Evolutionary conservation across 2,329 filamentous ascomycete genomes (phyloP).

Genomic region (Penicillium palitans): DNA sequence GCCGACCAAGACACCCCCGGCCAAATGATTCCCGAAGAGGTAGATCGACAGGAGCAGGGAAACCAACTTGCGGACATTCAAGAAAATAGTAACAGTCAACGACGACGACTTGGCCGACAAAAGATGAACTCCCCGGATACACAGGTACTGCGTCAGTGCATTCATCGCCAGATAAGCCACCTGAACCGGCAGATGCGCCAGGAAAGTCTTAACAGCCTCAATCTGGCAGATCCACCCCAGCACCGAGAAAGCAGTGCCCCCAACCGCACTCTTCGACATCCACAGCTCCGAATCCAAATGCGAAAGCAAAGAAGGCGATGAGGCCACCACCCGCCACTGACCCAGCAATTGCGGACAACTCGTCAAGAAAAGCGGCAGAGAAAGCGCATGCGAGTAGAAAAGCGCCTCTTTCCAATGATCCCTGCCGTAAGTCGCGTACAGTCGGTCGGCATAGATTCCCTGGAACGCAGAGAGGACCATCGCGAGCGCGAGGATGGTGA

Average conservation of each 20-base stretch:
- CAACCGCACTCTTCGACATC: not conserved
- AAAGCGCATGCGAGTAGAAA: constrained; percentile 75
- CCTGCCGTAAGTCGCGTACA: constrained; percentile 77
- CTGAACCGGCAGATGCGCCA: constrained; percentile 36
- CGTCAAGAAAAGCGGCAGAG: constrained; percentile 47
- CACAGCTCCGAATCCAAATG: constrained; percentile 1
- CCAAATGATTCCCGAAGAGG: constrained; percentile 84
- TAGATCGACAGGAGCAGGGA: constrained; percentile 90
- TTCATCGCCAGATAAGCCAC: constrained; percentile 46
- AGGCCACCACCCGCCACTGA: constrained; percentile 39
- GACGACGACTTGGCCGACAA: constrained; percentile 85
- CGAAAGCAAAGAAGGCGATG: constrained; percentile 36
- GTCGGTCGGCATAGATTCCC: constrained; percentile 90
- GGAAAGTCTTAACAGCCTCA: constrained; percentile 24
- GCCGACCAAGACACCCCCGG: constrained; percentile 73
- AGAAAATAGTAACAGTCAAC: constrained; percentile 90
- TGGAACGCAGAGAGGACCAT: constrained; percentile 91
- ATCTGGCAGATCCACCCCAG: constrained; percentile 17
- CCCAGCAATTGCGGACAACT: constrained; percentile 37
- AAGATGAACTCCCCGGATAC: constrained; percentile 95
- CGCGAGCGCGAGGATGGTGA: constrained; percentile 79
- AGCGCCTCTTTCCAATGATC: constrained; percentile 91
- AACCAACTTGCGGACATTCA: constrained; percentile 92
- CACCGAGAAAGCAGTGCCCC: constrained; percentile 14
- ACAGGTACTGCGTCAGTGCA: constrained; percentile 87